These are phyloP conservation scores for Leptographium flavum DNA, from an alignment of 2,329 filamentous ascomycete species.

Conservation along the genomic window DNA sequence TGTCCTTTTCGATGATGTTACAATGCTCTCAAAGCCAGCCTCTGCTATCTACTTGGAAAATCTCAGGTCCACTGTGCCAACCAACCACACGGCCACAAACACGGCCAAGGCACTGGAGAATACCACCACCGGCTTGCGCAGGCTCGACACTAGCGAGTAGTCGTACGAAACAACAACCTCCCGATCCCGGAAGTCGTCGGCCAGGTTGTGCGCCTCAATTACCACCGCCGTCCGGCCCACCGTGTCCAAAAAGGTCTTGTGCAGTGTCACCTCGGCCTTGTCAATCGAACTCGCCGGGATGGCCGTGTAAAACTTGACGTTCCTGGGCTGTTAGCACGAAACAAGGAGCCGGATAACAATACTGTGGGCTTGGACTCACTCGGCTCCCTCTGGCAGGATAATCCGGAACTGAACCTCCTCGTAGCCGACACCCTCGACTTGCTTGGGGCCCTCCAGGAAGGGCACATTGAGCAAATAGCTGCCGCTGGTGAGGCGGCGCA, in stretches of 20 bases:
- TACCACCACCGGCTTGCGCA: conserved; percentile 78
- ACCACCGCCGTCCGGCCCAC: conserved; percentile 71
- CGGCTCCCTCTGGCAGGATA: conserved; percentile 80
- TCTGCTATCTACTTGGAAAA: conserved; percentile 32
- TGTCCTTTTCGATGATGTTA: neutral
- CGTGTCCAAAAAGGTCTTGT: conserved; percentile 90
- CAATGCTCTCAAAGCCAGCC: neutral
- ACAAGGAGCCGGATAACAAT: too few relatives aligned
- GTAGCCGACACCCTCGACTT: conserved; percentile 74
- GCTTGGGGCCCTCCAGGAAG: conserved; percentile 84
- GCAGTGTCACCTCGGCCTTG: conserved; percentile 42
- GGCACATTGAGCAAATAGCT: conserved; percentile 81
- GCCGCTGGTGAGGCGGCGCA: conserved; percentile 52
- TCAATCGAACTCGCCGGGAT: conserved; percentile 52
- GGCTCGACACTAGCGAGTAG: conserved; percentile 55
- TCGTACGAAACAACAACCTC: conserved; percentile 82
- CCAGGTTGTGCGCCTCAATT: conserved; percentile 71
- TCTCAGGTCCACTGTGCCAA: conserved; percentile 69
- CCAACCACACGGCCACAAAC: conserved; percentile 58
- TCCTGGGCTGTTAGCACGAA: conserved; percentile 36
- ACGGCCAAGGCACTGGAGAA: conserved; percentile 59
- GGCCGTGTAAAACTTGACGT: conserved; percentile 62
- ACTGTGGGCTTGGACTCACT: conserved; percentile 35
- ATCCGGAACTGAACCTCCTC: conserved; percentile 67
- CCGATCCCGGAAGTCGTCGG: conserved; percentile 77